Evolutionary conservation across 495 filamentous ascomycete genomes (phyloP).

Genomic region (Opeltia flavorubescens): DNA sequence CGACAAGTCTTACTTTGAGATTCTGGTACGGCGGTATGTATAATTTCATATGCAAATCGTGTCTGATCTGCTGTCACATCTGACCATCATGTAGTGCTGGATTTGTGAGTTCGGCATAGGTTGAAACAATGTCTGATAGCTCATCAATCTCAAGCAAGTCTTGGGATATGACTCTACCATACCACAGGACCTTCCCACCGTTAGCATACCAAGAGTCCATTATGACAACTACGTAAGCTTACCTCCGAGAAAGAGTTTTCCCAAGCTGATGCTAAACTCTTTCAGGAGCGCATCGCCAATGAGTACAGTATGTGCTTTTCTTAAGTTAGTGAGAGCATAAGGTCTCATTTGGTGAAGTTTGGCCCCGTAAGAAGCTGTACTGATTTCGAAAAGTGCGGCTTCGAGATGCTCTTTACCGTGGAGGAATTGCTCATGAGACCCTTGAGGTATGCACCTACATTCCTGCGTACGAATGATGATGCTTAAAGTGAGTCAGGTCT

Average conservation of each 20-base stretch:
- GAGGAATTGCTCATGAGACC: constrained; percentile 46
- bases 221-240: constrained; percentile 40
- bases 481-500: constrained; percentile 27
- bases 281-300: constrained; percentile 30
- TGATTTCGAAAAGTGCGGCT: constrained; percentile 37
- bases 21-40: constrained; percentile 32
- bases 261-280: constrained; percentile 10
- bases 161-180: constrained; percentile 21
- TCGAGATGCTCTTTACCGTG: constrained; percentile 43
- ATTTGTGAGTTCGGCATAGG: constrained; percentile 20
- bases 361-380: constrained; percentile 2
- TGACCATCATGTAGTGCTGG: constrained; percentile 17
- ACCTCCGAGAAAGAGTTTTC: constrained; percentile 1
- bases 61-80: background rate
- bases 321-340: background rate
- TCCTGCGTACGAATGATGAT: constrained; percentile 6
- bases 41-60: background rate
- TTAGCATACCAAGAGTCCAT: constrained; percentile 39
- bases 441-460: constrained; percentile 35
- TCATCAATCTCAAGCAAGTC: constrained; percentile 24
- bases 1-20: constrained; percentile 38
- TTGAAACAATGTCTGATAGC: background rate
- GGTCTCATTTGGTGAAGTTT: too few species aligned
- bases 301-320: constrained; percentile 24
- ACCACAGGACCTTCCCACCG: constrained; percentile 23